Conservation (phyloP, 202 grass and related monocot species). For the Panicum hallii region DNA sequence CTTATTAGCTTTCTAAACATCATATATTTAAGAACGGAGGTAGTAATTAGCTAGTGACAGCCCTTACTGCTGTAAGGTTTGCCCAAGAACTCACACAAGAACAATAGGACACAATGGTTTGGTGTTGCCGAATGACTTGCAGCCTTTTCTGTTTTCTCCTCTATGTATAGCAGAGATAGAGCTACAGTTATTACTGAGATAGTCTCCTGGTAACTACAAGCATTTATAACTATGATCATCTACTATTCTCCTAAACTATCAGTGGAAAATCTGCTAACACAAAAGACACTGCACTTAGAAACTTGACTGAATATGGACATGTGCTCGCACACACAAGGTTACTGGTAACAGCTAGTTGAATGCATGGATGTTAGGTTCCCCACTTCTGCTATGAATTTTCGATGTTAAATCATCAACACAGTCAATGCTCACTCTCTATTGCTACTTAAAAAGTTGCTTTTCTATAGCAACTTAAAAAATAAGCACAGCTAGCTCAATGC, state of each 20-base stretch:
- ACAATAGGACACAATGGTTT: not conserved
- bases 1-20: no score
- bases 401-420: not conserved
- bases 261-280: not conserved
- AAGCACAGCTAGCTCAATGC: not conserved
- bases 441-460: not conserved
- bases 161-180: not conserved
- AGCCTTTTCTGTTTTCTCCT: not conserved
- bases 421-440: not conserved
- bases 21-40: no score
- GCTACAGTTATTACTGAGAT: not conserved
- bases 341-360: conserved; percentile 8
- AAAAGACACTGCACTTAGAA: not conserved
- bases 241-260: not conserved
- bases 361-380: not conserved
- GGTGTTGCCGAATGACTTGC: not conserved
- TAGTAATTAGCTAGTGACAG: not conserved
- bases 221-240: not conserved
- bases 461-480: not conserved
- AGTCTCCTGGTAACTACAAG: not conserved
- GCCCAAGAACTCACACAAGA: not conserved
- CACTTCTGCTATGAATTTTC: not conserved
- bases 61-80: not conserved
- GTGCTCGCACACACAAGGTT: not conserved
- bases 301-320: not conserved